phyloP scores from a whole-genome alignment of 2,329 filamentous ascomycete species.

The Diatrype stigma region DNA sequence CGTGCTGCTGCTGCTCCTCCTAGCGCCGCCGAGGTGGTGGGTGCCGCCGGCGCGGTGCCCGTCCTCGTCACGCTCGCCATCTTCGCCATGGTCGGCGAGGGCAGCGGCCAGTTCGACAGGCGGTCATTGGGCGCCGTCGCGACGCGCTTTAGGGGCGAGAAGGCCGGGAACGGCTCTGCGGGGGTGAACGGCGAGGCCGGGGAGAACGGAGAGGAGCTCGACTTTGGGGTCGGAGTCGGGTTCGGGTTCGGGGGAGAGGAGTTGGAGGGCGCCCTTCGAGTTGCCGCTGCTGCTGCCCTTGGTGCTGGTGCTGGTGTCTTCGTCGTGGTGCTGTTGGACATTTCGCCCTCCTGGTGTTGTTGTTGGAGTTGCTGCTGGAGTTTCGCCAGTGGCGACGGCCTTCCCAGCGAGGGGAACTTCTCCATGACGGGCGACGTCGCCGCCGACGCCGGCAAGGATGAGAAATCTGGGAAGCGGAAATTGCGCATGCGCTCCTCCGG shows the following conservation, averaged over 20 bases:
- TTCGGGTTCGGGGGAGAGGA: neutral
- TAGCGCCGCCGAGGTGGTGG: no score
- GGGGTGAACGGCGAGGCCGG: neutral
- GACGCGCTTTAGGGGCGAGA: slow-evolving; percentile 7
- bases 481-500: neutral
- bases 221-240: neutral
- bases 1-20: neutral
- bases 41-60: no score
- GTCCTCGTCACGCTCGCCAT: no score
- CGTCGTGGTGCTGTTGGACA: no score
- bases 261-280: neutral
- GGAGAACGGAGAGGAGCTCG: neutral
- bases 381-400: no score
- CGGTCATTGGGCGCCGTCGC: slow-evolving; percentile 10
- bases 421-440: neutral
- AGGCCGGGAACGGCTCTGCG: neutral
- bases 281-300: no score
- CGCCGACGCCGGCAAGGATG: neutral
- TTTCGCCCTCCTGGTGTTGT: no score
- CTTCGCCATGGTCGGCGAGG: slow-evolving; percentile 11
- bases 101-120: slow-evolving; percentile 12
- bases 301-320: no score
- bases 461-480: neutral
- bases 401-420: neutral
- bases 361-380: no score